phyloP scores from a whole-genome alignment of 495 filamentous ascomycete genomes.

The Penicillium malachiteum region DNA sequence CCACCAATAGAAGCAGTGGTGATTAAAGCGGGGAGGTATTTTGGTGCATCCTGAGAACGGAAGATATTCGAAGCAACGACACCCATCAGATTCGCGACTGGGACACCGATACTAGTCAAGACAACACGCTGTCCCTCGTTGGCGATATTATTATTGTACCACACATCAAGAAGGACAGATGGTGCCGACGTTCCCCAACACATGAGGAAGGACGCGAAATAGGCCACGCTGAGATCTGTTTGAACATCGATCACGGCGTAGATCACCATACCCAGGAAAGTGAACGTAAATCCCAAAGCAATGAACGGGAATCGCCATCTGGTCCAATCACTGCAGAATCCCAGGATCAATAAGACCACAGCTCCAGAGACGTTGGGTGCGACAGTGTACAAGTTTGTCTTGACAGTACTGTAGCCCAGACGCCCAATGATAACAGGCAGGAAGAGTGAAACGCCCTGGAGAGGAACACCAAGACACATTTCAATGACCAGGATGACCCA shows the following conservation, averaged over 20 bases:
- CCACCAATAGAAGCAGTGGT: slow-evolving; percentile 75
- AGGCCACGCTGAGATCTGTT: slow-evolving; percentile 59
- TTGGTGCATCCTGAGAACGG: slow-evolving; percentile 64
- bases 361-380: slow-evolving; percentile 70
- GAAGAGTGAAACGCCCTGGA: slow-evolving; percentile 70
- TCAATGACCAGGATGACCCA: slow-evolving; percentile 68
- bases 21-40: slow-evolving; percentile 71
- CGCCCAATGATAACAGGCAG: slow-evolving; percentile 70
- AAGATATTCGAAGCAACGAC: slow-evolving; percentile 74
- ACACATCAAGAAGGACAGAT: slow-evolving; percentile 52
- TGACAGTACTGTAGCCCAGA: slow-evolving; percentile 61
- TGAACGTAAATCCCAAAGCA: slow-evolving; percentile 68
- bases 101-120: slow-evolving; percentile 71
- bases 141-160: slow-evolving; percentile 82
- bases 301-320: slow-evolving; percentile 73
- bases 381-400: slow-evolving; percentile 76
- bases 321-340: slow-evolving; percentile 63
- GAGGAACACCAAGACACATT: slow-evolving; percentile 72
- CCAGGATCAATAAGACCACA: slow-evolving; percentile 65
- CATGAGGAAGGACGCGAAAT: slow-evolving; percentile 83
- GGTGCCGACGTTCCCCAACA: slow-evolving; percentile 63
- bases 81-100: slow-evolving; percentile 79
- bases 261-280: slow-evolving; percentile 74
- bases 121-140: slow-evolving; percentile 71
- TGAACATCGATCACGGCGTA: slow-evolving; percentile 66